phyloP scores from a whole-genome alignment of 768 basidiomycete species.

The Boletus subcaerulescens region DNA sequence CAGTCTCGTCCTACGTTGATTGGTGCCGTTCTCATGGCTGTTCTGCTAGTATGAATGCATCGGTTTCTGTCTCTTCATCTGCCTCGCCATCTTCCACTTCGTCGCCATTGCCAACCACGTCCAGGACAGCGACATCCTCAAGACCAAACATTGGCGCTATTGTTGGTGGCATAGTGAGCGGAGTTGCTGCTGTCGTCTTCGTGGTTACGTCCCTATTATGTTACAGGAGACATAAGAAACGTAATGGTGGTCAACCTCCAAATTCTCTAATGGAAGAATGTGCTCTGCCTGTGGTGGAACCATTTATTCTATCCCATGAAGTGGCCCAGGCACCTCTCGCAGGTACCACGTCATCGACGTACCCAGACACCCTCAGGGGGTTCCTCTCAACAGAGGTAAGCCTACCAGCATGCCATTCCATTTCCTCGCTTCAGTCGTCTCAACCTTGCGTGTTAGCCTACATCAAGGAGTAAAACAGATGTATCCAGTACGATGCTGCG shows the following conservation, averaged over 20 bases:
- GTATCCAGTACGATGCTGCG: background rate
- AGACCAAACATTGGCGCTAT: too few species aligned
- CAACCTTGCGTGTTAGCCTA: background rate
- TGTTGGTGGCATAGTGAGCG: constrained; percentile 4
- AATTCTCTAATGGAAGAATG: background rate
- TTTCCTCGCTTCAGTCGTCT: background rate
- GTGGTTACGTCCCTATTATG: background rate
- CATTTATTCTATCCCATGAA: background rate
- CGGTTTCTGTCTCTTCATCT: background rate
- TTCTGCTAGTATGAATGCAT: constrained; percentile 1
- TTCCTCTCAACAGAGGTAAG: too few species aligned
- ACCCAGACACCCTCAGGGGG: too few species aligned
- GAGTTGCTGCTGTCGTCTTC: background rate
- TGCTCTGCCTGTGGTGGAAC: background rate
- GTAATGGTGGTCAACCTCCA: background rate
- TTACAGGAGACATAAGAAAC: constrained; percentile 1
- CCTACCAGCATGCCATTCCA: too few species aligned
- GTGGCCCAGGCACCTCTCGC: background rate
- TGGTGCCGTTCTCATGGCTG: background rate
- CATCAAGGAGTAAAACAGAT: background rate
- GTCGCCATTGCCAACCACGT: too few species aligned
- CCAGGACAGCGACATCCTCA: background rate
- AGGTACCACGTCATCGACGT: too few species aligned
- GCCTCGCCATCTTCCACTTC: too few species aligned
- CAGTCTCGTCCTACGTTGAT: background rate